Conservation (phyloP, 495 filamentous ascomycete species). For the Podospora tetraspora region DNA sequence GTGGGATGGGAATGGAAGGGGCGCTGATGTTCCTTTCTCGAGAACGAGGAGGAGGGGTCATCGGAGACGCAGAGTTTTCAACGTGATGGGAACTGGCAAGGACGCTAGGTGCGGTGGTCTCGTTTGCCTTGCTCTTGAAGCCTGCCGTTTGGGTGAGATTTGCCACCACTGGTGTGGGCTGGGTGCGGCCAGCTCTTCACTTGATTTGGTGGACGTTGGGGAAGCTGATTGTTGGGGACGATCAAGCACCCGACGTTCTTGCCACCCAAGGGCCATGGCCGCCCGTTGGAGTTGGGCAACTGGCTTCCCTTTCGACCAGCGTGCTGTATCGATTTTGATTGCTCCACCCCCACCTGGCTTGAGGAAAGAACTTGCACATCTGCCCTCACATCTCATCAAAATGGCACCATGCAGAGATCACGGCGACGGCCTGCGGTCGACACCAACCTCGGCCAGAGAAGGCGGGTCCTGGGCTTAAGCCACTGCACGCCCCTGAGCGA, state of each 20-base stretch:
- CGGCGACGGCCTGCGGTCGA: too few relatives aligned
- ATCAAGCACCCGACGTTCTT: neutral
- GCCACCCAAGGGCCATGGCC: too few relatives aligned
- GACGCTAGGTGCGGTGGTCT: neutral
- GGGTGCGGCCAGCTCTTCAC: neutral
- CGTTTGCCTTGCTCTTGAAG: neutral
- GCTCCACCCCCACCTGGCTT: neutral
- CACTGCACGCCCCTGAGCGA: neutral
- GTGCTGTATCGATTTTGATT: neutral
- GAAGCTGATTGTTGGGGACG: neutral
- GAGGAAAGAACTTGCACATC: neutral
- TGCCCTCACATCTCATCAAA: too few relatives aligned
- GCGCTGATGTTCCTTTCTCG: neutral
- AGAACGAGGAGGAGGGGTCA: neutral
- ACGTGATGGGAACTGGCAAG: neutral
- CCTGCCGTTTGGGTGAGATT: neutral
- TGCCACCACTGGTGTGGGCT: neutral
- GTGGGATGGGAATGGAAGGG: neutral
- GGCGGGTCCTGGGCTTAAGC: too few relatives aligned
- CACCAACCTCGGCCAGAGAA: too few relatives aligned
- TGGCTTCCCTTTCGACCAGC: neutral
- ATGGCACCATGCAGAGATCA: too few relatives aligned
- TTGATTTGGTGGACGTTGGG: neutral
- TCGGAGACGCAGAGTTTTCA: neutral
- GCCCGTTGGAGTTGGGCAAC: too few relatives aligned